These are phyloP conservation scores for Trichosanthes cucumerina DNA, from an alignment of 306 rosid genomes.

Conservation along the genomic window DNA sequence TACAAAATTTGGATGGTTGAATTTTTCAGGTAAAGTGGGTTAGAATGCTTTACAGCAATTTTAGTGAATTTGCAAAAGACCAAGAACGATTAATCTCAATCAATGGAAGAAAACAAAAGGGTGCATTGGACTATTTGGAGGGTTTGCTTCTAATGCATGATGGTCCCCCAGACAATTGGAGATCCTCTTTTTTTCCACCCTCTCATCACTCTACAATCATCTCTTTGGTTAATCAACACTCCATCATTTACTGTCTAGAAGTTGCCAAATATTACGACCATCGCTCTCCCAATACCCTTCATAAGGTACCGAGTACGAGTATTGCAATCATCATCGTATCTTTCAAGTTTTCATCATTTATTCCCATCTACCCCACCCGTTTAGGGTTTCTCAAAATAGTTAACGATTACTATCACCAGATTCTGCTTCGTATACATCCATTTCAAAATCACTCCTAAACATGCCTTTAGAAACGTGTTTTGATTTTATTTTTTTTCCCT, in stretches of 20 bases:
- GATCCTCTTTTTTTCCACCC: conserved; percentile 82
- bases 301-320: conserved; percentile 59
- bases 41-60: conserved; percentile 43
- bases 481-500: not conserved
- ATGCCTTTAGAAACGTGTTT: too few relatives aligned
- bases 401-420: too few relatives aligned
- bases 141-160: conserved; percentile 63
- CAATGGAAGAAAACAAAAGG: conserved; percentile 20
- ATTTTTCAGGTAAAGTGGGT: conserved; percentile 55
- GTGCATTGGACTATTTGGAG: conserved; percentile 67
- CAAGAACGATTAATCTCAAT: conserved; percentile 54
- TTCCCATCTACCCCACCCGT: not conserved
- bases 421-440: too few relatives aligned
- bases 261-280: conserved; percentile 57
- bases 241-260: conserved; percentile 65
- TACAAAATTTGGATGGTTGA: too few relatives aligned
- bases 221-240: conserved; percentile 33
- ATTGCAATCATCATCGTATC: not conserved
- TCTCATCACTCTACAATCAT: conserved; percentile 55
- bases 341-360: not conserved
- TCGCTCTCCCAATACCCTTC: conserved; percentile 15
- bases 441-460: too few relatives aligned
- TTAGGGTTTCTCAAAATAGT: not conserved
- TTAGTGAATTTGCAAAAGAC: conserved; percentile 39
- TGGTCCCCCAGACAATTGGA: conserved; percentile 73